A percentile compares a stretch with the other conserved stretches of the same genome.
Evolutionary conservation across 257 asterid species (phyloP).

Genomic region (Ballota nigra): DNA sequence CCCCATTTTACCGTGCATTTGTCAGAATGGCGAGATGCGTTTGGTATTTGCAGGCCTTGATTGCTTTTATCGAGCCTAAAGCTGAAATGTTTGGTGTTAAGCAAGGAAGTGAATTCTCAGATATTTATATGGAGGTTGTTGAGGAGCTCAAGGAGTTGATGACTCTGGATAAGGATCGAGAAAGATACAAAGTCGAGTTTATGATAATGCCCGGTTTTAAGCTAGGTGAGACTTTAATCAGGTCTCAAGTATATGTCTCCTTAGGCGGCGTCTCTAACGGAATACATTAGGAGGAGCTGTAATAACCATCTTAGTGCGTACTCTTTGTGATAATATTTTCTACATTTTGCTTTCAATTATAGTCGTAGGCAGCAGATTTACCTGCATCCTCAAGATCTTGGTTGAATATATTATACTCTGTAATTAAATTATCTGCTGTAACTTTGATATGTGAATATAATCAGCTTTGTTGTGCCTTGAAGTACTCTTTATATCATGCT

Average conservation of each 20-base stretch:
- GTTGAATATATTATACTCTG: slow-evolving; percentile 22
- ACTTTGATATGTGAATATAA: slow-evolving; percentile 21
- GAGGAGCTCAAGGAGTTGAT: slow-evolving; percentile 55
- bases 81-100: slow-evolving; percentile 54
- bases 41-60: slow-evolving; percentile 65
- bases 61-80: slow-evolving; percentile 41
- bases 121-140: slow-evolving; percentile 56
- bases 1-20: slow-evolving; percentile 66
- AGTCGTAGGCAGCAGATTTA: slow-evolving; percentile 27
- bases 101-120: slow-evolving; percentile 58
- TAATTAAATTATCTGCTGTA: slow-evolving; percentile 29
- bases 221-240: slow-evolving; percentile 49
- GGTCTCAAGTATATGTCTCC: slow-evolving; percentile 69
- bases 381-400: slow-evolving; percentile 10
- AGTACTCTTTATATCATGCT: slow-evolving; percentile 3
- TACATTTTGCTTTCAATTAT: slow-evolving; percentile 7
- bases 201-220: slow-evolving; percentile 82
- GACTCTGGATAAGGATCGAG: slow-evolving; percentile 28
- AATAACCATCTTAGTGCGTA: not conserved
- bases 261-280: slow-evolving; percentile 24
- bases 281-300: slow-evolving; percentile 21
- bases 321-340: slow-evolving; percentile 13
- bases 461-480: slow-evolving; percentile 9
- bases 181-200: slow-evolving; percentile 63
- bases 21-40: slow-evolving; percentile 80